Percentiles rank a stretch among this genome's conserved stretches.
Conservation (phyloP, 2,329 filamentous ascomycete species). For the Diaporthe sp. region DNA sequence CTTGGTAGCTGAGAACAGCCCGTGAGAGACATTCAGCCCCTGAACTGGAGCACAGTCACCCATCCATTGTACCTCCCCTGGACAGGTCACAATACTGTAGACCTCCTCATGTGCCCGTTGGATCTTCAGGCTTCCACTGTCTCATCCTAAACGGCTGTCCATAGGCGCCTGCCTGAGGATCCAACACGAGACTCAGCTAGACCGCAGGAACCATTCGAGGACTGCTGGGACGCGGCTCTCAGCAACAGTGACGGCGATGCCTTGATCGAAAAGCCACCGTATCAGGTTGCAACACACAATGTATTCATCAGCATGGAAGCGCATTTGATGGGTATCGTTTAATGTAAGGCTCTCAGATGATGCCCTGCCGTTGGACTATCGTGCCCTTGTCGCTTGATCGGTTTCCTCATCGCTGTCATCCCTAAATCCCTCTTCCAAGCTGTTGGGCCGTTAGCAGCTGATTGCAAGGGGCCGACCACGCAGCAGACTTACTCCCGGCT, state of each 20-base stretch:
- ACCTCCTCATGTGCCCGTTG: background rate
- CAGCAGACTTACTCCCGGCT: constrained; percentile 76
- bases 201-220: no score
- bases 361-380: constrained; percentile 17
- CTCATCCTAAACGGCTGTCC: background rate
- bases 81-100: background rate
- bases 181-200: background rate
- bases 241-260: background rate
- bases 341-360: background rate
- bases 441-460: constrained; percentile 44
- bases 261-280: background rate
- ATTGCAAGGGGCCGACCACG: background rate
- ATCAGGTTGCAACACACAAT: background rate
- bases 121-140: background rate
- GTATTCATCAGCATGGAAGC: background rate
- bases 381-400: constrained; percentile 38
- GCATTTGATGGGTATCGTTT: background rate
- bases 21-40: background rate
- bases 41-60: background rate
- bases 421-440: constrained; percentile 79
- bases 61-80: background rate
- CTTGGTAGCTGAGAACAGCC: background rate
- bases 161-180: background rate
- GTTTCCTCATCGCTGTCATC: constrained; percentile 78
- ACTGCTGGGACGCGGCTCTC: background rate